A percentile compares a stretch with the other conserved stretches of the same genome.
Conservation (phyloP, 352 stramenopile species). For the Pythium utonaiense region DNA sequence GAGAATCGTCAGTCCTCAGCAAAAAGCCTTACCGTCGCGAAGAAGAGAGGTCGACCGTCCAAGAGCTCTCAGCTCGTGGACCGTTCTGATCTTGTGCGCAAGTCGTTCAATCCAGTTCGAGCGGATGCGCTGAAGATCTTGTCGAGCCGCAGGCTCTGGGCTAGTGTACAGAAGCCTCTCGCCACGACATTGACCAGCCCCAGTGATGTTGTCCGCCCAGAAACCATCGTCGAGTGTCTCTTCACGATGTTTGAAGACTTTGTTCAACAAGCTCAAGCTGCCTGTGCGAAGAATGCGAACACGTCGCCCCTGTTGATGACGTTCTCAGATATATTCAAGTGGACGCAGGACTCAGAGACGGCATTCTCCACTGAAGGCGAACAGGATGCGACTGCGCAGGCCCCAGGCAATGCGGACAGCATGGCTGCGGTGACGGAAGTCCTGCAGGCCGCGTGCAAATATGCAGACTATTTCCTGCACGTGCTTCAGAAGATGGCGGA, state of each 20-base stretch:
- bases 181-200: background rate
- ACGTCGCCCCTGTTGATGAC: background rate
- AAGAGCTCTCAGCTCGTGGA: conserved; percentile 14
- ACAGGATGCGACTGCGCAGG: background rate
- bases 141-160: conserved; percentile 10
- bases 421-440: background rate
- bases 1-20: background rate
- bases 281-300: background rate
- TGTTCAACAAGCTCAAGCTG: background rate
- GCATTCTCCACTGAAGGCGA: background rate
- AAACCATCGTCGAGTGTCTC: background rate
- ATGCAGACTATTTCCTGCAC: conserved; percentile 1
- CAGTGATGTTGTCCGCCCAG: background rate
- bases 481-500: background rate
- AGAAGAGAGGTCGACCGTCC: conserved; percentile 30
- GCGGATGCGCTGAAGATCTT: conserved; percentile 36
- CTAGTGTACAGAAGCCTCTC: background rate
- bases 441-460: conserved; percentile 1
- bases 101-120: conserved; percentile 32
- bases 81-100: conserved; percentile 20
- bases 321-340: background rate
- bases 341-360: background rate
- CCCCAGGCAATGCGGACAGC: background rate
- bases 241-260: background rate
- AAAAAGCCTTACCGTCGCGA: conserved; percentile 5